Conservation (phyloP, 2,329 filamentous ascomycete genomes). For the Fusarium multiceps region DNA sequence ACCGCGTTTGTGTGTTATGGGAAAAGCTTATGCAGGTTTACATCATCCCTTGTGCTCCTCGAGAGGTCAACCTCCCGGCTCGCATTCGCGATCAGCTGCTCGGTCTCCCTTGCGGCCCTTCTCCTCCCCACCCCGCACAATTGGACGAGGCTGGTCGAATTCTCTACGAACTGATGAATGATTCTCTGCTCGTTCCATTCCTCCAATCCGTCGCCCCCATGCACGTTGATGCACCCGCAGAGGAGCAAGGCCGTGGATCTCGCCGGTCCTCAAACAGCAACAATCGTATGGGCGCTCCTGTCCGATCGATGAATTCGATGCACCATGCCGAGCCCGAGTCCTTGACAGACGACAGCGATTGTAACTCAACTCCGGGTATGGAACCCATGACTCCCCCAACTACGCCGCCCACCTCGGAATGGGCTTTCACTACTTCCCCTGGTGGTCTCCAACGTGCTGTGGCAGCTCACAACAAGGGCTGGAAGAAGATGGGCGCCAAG, state of each 20-base stretch:
- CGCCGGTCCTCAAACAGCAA: slow-evolving; percentile 53
- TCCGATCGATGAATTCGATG: slow-evolving; percentile 55
- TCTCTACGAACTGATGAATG: slow-evolving; percentile 96
- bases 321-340: slow-evolving; percentile 62
- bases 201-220: slow-evolving; percentile 71
- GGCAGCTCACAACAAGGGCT: slow-evolving; percentile 66
- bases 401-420: slow-evolving; percentile 73
- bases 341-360: slow-evolving; percentile 73
- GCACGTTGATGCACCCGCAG: slow-evolving; percentile 50
- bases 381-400: slow-evolving; percentile 81
- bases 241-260: slow-evolving; percentile 58
- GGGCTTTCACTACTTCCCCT: slow-evolving; percentile 62
- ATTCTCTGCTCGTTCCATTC: slow-evolving; percentile 93
- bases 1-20: slow-evolving; percentile 85
- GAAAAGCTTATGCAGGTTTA: slow-evolving; percentile 89
- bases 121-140: slow-evolving; percentile 77
- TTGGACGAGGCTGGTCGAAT: slow-evolving; percentile 87
- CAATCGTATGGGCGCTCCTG: slow-evolving; percentile 49
- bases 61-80: slow-evolving; percentile 91
- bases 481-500: slow-evolving; percentile 73
- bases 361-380: slow-evolving; percentile 64
- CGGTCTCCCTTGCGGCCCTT: slow-evolving; percentile 61
- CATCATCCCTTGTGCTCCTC: slow-evolving; percentile 83
- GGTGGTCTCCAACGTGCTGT: slow-evolving; percentile 66
- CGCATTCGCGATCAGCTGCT: slow-evolving; percentile 86